phyloP scores from a whole-genome alignment of 148 eudicot species.

The Fagopyrum esculentum region DNA sequence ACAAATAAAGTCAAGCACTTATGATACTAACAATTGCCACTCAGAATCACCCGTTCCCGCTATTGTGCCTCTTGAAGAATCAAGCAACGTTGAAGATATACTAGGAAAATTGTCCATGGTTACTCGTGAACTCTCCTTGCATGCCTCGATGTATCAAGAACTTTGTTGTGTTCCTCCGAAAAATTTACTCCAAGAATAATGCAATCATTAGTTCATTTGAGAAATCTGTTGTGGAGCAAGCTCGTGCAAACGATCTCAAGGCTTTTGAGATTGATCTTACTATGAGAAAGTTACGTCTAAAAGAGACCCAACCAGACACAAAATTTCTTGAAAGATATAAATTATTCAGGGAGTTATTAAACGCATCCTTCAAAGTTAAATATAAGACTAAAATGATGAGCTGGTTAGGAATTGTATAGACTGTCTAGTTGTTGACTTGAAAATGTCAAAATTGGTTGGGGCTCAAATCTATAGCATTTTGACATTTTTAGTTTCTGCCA shows the following conservation, averaged over 20 bases:
- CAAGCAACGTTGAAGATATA: slow-evolving; percentile 23
- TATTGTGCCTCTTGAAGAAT: slow-evolving; percentile 17
- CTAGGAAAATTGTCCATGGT: slow-evolving; percentile 23
- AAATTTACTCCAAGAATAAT: slow-evolving; percentile 17
- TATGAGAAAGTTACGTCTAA: slow-evolving; percentile 58
- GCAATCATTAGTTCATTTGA: slow-evolving; percentile 38
- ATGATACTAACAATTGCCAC: neutral
- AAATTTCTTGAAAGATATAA: slow-evolving; percentile 71
- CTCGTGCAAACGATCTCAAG: slow-evolving; percentile 81
- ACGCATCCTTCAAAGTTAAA: slow-evolving; percentile 67
- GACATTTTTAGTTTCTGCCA: no score
- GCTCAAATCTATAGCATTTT: no score
- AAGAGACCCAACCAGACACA: slow-evolving; percentile 56
- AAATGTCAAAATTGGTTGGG: no score
- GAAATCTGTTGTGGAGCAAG: slow-evolving; percentile 64
- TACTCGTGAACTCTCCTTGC: slow-evolving; percentile 34
- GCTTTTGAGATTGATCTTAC: slow-evolving; percentile 58
- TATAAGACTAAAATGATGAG: slow-evolving; percentile 63
- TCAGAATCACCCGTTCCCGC: neutral
- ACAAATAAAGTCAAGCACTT: neutral
- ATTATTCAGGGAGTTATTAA: slow-evolving; percentile 62
- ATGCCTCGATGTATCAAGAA: slow-evolving; percentile 27
- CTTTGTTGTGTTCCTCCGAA: slow-evolving; percentile 31
- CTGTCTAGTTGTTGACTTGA: slow-evolving; percentile 67
- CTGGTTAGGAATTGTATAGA: slow-evolving; percentile 66